Evolutionary conservation across 805 yeast genomes (phyloP), one percentile per base, ranked within the genome.

Genomic region (Candida sphagnicola): DNA sequence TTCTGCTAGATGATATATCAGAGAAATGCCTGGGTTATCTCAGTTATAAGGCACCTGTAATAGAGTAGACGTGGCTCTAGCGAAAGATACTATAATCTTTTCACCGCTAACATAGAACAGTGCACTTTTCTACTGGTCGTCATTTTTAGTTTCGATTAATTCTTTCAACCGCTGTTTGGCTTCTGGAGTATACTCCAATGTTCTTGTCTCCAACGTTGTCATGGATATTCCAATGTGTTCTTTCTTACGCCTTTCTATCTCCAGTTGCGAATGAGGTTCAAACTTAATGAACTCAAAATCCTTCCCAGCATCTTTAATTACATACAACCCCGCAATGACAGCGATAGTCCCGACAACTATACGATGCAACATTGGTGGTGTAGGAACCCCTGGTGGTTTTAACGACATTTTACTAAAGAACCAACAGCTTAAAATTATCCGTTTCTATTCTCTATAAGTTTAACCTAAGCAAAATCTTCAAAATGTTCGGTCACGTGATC

Each of bases 151-250:
- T 31, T 55, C 57, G 12, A 59, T 36, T 14, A 49, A 35, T 43
- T 47, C 51, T 35, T 39, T 41, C 34, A 66, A 49, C 33, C 66
- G 45, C 40, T 55, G 62, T 45, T 67, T 63, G 4, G 72, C 74
- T 38, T 68, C 73, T 0, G 72, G 71, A 1, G 65, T 68, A 39
- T 63, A 67, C 10, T 67, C 67, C 51, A 68, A 55, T 1, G 72
- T 65, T 19, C 67, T 43, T 4, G 62, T 47, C 10, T 67, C 70
- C 34, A 56, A 46, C 4, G 58, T 53, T 23, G 46, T 57, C 48
- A 68, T 57, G 18, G 44, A 32, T 24, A 64, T 35, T 2, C 64
- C 59, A 6, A 54, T 40, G 19, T 61, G 53, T 32, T 67, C 72
- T 34, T 48, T 47, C 44, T 56, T 57, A 36, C 72, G 49, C 31